Evolutionary conservation across 1,284 basidiomycete species (phyloP), one percentile per base, ranked within the genome.

Genomic region (Apiotrichum akiyoshidainum): DNA sequence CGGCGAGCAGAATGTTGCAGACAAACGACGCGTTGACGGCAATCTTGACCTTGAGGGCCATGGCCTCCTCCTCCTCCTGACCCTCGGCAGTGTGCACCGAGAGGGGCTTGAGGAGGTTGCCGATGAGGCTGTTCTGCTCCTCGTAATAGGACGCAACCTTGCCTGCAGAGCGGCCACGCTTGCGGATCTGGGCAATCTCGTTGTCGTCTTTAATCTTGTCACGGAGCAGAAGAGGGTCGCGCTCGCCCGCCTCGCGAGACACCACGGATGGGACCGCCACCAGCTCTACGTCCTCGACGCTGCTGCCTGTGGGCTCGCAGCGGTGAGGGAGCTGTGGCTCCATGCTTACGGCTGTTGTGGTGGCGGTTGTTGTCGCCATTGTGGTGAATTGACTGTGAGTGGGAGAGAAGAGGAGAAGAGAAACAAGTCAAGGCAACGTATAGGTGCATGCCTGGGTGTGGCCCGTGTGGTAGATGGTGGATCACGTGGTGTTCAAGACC

Each of bases 41-140:
- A 54, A 95, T 88, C 79, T 88, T 90, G 64, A 95, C 86, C 86
- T 92, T 74, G 17, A 72, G 53, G n/a, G 65, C 75, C 40, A 65
- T 69, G 46, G 71, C 70, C 5, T 57, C 56, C 4, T 62, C 70
- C 39, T 68, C 69, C 55, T 73, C 66, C 60, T 67, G 64, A 40
- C 61, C 73, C 50, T 69, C 63, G 21, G 72, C 62, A 6, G 69
- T 56, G 17, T 70, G 65, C 39, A 94, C 89, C 45, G 86, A 85
- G 85, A 95, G 89, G 1, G 92, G 85, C 78, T 96, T 97, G 55
- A 98, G 83, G 58, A 97, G 79, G 21, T 84, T 84, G 39, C 80
- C 76, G 64, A 98, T 97, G 64, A 95, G 87, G 84, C 85, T 80
- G 80, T 98, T 98, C 77, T 98, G 94, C 51, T 80, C 84, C 52